Evolutionary conservation across 495 filamentous ascomycete species (phyloP).

Genomic region (Aspergillus ellipticus): DNA sequence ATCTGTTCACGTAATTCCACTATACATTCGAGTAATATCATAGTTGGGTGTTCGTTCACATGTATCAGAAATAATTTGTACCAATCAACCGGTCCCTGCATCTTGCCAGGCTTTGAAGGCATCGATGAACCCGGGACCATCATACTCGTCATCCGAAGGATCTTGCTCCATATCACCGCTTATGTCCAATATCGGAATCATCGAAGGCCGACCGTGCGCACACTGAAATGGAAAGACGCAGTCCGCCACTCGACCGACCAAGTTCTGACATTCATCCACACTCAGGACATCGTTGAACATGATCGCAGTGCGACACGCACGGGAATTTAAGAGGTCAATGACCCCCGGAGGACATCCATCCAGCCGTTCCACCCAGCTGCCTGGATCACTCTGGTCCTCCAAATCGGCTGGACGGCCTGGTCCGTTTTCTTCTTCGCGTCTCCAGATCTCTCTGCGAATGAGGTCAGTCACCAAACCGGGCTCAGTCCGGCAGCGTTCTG

Average conservation of each 20-base stretch:
- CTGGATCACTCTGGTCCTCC: neutral
- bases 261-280: conserved; percentile 57
- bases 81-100: neutral
- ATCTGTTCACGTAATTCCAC: neutral
- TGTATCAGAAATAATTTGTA: neutral
- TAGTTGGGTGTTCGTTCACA: neutral
- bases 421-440: conserved; percentile 29
- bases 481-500: conserved; percentile 70
- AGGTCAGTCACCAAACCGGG: conserved; percentile 65
- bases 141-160: neutral
- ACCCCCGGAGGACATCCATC: conserved; percentile 70
- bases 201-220: conserved; percentile 77
- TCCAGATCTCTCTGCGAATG: conserved; percentile 73
- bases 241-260: conserved; percentile 58
- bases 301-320: conserved; percentile 85
- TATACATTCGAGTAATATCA: neutral
- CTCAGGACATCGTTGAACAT: conserved; percentile 92
- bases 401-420: neutral
- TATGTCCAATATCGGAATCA: conserved; percentile 68
- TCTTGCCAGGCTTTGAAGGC: conserved; percentile 21
- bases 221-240: conserved; percentile 92
- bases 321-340: conserved; percentile 83
- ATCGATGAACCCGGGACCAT: conserved; percentile 11
- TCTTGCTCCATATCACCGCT: conserved; percentile 9
- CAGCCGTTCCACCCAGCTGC: conserved; percentile 55